phyloP scores from a whole-genome alignment of 2,329 filamentous ascomycete genomes.

The Pestalotiopsis sp. region DNA sequence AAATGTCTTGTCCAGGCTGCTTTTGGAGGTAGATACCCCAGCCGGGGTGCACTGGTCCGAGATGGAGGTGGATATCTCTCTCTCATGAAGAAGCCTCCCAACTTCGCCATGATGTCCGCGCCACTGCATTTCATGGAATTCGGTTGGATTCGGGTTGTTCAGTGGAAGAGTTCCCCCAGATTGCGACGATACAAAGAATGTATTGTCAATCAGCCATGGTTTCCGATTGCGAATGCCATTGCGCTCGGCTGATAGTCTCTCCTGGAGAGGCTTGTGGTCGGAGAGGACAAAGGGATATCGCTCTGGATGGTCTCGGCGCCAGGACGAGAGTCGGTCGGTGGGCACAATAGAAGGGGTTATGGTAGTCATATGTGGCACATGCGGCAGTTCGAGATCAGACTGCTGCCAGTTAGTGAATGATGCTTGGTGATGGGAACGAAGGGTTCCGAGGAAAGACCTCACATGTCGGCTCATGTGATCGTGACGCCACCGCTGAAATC shows the following conservation, averaged over 20 bases:
- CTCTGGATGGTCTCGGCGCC: constrained; percentile 39
- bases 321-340: constrained; percentile 38
- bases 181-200: constrained; percentile 43
- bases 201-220: constrained; percentile 46
- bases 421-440: not conserved
- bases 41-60: constrained; percentile 22
- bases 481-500: constrained; percentile 49
- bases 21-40: constrained; percentile 23
- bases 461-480: constrained; percentile 48
- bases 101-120: constrained; percentile 26
- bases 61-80: constrained; percentile 26
- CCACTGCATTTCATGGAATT: constrained; percentile 47
- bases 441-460: constrained; percentile 15
- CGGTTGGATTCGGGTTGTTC: constrained; percentile 38
- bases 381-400: constrained; percentile 46
- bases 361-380: constrained; percentile 50
- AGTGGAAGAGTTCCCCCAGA: constrained; percentile 40
- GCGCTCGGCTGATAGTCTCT: constrained; percentile 28
- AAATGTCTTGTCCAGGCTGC: constrained; percentile 21
- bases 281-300: constrained; percentile 44
- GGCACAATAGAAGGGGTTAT: constrained; percentile 45
- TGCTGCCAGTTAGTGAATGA: constrained; percentile 20
- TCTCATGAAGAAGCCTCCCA: constrained; percentile 39
- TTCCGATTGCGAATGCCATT: constrained; percentile 42
- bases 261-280: constrained; percentile 34